Evolutionary conservation across 2,329 filamentous ascomycete genomes (phyloP).

Genomic region (Pleomassaria siparia): DNA sequence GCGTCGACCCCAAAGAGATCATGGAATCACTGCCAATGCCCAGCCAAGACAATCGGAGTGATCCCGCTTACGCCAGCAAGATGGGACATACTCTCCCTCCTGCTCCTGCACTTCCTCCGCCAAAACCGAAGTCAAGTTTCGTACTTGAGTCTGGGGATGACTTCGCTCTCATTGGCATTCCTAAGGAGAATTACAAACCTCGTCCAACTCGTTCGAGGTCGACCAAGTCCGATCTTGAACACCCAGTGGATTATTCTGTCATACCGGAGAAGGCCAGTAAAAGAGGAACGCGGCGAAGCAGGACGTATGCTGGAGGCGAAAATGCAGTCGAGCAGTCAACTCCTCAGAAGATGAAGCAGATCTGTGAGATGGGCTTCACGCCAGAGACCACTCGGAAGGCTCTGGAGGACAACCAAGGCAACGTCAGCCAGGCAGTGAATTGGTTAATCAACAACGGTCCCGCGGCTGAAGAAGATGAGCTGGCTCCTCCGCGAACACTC

Average conservation of each 20-base stretch:
- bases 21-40: neutral
- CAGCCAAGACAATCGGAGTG: neutral
- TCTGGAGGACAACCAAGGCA: conserved; percentile 27
- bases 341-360: conserved; percentile 32
- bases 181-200: conserved; percentile 39
- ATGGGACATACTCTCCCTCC: too few species aligned
- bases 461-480: conserved; percentile 28
- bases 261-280: conserved; percentile 28
- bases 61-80: neutral
- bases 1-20: neutral
- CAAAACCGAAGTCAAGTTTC: conserved; percentile 3
- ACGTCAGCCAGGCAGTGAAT: conserved; percentile 32
- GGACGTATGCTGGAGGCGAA: conserved; percentile 17
- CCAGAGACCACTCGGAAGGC: conserved; percentile 30
- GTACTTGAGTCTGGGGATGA: conserved; percentile 28
- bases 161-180: conserved; percentile 21
- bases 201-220: conserved; percentile 42
- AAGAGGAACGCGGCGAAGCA: conserved; percentile 24
- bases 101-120: neutral
- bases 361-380: conserved; percentile 41
- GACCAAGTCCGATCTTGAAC: conserved; percentile 18
- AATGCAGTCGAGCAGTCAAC: conserved; percentile 14
- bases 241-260: conserved; percentile 32
- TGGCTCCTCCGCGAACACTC: conserved; percentile 22
- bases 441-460: conserved; percentile 33